Evolutionary conservation across 2,329 filamentous ascomycete genomes (phyloP).

Genomic region (Fusarium sp.): DNA sequence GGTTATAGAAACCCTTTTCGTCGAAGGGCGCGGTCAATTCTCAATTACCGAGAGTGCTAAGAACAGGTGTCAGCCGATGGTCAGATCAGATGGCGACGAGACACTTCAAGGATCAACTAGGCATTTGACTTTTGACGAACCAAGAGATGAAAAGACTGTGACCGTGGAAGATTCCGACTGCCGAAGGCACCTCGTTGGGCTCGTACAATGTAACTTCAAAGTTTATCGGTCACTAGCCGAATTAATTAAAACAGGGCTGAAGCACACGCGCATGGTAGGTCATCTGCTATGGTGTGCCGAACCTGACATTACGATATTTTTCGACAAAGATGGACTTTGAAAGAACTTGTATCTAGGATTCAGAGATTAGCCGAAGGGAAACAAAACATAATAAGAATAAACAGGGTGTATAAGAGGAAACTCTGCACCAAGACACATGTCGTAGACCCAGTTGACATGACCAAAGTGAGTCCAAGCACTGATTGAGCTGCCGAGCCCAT

Average conservation of each 20-base stretch:
- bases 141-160: accelerated
- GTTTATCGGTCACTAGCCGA: too few species aligned
- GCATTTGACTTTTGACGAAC: not conserved
- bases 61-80: not conserved
- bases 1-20: not conserved
- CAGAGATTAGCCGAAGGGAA: not conserved
- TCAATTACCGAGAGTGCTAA: not conserved
- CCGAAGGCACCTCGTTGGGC: not conserved
- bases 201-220: not conserved
- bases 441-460: not conserved
- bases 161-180: not conserved
- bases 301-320: too few species aligned
- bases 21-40: not conserved
- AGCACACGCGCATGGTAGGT: not conserved
- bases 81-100: not conserved
- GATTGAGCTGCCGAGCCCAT: not conserved
- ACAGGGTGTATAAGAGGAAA: not conserved
- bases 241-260: not conserved
- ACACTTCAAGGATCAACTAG: not conserved
- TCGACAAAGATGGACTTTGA: too few species aligned
- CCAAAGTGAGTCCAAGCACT: not conserved
- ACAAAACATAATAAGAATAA: not conserved
- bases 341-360: not conserved
- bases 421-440: not conserved
- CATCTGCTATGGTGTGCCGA: too few species aligned